These are phyloP conservation scores for Exophiala bonariae DNA, from an alignment of 2,329 filamentous ascomycete species.

Conservation along the genomic window DNA sequence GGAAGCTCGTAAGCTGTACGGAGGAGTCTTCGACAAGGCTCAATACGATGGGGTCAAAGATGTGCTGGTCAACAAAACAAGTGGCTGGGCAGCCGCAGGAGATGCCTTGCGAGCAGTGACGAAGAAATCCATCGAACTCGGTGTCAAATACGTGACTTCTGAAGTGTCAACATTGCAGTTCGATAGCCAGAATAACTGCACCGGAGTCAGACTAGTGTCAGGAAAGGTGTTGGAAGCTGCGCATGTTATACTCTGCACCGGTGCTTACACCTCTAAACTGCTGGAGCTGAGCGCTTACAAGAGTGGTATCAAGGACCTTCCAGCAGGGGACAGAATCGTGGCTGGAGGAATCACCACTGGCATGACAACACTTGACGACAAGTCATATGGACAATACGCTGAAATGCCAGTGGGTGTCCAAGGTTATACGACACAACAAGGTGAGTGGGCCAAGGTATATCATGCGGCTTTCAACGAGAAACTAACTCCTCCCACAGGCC, in stretches of 20 bases:
- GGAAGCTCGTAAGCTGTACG: conserved; percentile 57
- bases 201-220: conserved; percentile 29
- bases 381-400: conserved; percentile 38
- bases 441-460: conserved; percentile 26
- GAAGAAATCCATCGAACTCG: conserved; percentile 51
- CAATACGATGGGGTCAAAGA: conserved; percentile 61
- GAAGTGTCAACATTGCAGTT: conserved; percentile 53
- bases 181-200: conserved; percentile 44
- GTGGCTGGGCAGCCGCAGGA: conserved; percentile 65
- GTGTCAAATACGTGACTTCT: conserved; percentile 60
- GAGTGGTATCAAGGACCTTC: conserved; percentile 40
- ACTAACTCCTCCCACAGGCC: conserved; percentile 39
- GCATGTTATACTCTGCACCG: conserved; percentile 32
- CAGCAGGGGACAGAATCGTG: conserved; percentile 51
- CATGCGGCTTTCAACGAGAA: too few species aligned
- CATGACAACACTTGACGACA: conserved; percentile 47
- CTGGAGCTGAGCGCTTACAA: conserved; percentile 47
- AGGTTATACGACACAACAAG: conserved; percentile 42
- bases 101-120: conserved; percentile 59
- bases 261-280: conserved; percentile 36
- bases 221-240: conserved; percentile 31
- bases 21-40: conserved; percentile 60
- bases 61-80: conserved; percentile 60
- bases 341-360: conserved; percentile 49
- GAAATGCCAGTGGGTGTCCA: conserved; percentile 48